phyloP scores from a whole-genome alignment of 108 stramenopile genomes.

The Aurantiochytrium sp. region DNA sequence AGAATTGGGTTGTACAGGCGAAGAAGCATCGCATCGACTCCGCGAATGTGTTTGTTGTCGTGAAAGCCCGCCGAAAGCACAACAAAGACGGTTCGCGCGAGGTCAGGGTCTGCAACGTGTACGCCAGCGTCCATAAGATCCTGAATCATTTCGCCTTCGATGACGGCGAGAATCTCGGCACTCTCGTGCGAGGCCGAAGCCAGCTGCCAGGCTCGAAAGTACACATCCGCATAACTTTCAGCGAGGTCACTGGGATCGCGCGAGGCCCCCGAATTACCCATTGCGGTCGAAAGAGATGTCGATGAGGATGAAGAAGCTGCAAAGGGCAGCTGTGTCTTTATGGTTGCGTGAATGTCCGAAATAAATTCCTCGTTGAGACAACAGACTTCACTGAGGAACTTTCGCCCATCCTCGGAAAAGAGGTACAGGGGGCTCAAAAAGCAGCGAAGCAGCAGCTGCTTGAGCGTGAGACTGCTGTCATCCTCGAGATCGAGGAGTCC shows the following conservation, averaged over 20 bases:
- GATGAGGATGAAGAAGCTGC: neutral
- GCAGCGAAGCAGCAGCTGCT: slow-evolving; percentile 33
- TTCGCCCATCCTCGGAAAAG: slow-evolving; percentile 57
- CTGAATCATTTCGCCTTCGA: slow-evolving; percentile 74
- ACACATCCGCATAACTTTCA: slow-evolving; percentile 69
- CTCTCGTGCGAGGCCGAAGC: slow-evolving; percentile 25
- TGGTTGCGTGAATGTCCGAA: slow-evolving; percentile 48
- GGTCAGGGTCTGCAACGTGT: slow-evolving; percentile 45
- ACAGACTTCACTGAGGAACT: slow-evolving; percentile 51
- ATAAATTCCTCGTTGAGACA: slow-evolving; percentile 65
- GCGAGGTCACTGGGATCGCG: slow-evolving; percentile 59
- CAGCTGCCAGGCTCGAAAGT: slow-evolving; percentile 72
- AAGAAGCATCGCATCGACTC: slow-evolving; percentile 68
- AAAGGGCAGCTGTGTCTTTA: slow-evolving; percentile 61
- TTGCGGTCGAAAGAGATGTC: too few species aligned
- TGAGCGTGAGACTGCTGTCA: slow-evolving; percentile 47
- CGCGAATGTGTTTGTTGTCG: slow-evolving; percentile 60
- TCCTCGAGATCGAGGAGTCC: slow-evolving; percentile 75
- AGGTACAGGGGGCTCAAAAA: slow-evolving; percentile 53
- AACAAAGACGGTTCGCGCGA: slow-evolving; percentile 20
- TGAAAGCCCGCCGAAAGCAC: slow-evolving; percentile 65
- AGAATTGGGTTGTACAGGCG: slow-evolving; percentile 77
- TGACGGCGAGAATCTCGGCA: slow-evolving; percentile 29
- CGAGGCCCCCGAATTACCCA: neutral
- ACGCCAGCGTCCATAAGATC: slow-evolving; percentile 66